Evolutionary conservation across 495 filamentous ascomycete genomes (phyloP), one percentile per base, ranked within the genome.

Genomic region (Xylaria flabelliformis): DNA sequence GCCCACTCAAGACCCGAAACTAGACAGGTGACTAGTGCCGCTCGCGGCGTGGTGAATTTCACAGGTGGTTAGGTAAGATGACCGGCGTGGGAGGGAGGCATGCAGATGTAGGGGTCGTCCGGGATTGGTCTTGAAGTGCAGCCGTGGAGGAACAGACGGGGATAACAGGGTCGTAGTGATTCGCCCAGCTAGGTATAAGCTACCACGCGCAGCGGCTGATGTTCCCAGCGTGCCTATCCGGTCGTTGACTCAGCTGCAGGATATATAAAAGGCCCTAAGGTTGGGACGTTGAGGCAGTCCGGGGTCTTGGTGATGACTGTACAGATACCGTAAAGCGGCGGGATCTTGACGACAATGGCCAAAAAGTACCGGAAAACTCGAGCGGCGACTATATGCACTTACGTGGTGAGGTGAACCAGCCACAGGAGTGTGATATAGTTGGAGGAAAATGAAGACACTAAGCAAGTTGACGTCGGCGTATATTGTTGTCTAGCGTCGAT

Each of bases 71-170:
- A 50, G 50, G 51, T 63, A 61, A 58, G 70, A 32, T 39, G 3
- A 29, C 61, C 61, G 48, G 58, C 69, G 34, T 39, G 44, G 69
- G 10, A 71, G 36, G 42, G 50, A 64, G 34, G 36, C 26, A 50
- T 63, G 68, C 68, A 70, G 58, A 51, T 48, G 68, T 53, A 32
- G 9, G 44, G 42, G 44, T n/a, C 26, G 56, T 29, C 69, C 21
- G 41, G 56, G 46, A 64, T 62, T 41, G 59, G 69, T 56, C 21
- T 36, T 64, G n/a, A 24, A 21, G 39, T 34, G 69, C 69, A 53
- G 10, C 36, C 42, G 42, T 53, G 58, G 44, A 51, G 36, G 44
- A 55, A 63, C 24, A 19, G 26, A 48, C 44, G 10, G 46, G 34
- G 48, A 63, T 55, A 26, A 41, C 15, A 51, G 48, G 29, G 69